Evolutionary conservation across 2,329 filamentous ascomycete species (phyloP).

Genomic region (Penicillium expansum): DNA sequence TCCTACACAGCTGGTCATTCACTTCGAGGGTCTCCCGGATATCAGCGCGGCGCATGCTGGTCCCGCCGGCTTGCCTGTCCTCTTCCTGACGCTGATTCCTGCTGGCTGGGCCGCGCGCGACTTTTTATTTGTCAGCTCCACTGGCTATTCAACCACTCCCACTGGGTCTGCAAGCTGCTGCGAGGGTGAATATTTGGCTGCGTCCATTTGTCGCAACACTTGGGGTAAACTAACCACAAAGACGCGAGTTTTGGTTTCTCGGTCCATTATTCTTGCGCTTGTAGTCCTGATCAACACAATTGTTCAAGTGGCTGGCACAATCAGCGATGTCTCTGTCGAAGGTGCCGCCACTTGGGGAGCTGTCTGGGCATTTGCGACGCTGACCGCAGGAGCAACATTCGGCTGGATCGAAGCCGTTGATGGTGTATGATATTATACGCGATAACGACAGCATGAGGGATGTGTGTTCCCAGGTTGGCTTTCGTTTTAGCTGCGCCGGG

Average conservation of each 20-base stretch:
- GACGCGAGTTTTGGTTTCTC: slow-evolving; percentile 61
- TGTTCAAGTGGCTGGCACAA: slow-evolving; percentile 62
- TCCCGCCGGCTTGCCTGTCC: slow-evolving; percentile 49
- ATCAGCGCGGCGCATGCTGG: slow-evolving; percentile 66
- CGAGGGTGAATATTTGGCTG: slow-evolving; percentile 66
- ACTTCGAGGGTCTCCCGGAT: slow-evolving; percentile 70
- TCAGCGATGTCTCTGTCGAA: slow-evolving; percentile 66
- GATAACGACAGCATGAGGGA: neutral
- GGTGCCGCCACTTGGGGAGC: slow-evolving; percentile 72
- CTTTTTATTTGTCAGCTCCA: slow-evolving; percentile 68
- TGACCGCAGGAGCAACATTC: slow-evolving; percentile 33
- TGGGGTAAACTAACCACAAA: slow-evolving; percentile 63
- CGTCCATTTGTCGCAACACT: slow-evolving; percentile 57
- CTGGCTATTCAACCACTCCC: slow-evolving; percentile 42
- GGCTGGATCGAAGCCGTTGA: slow-evolving; percentile 43
- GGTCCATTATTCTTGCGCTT: slow-evolving; percentile 55
- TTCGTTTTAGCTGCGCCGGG: neutral
- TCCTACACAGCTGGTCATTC: slow-evolving; percentile 66
- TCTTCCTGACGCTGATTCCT: slow-evolving; percentile 58
- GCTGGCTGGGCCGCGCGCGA: slow-evolving; percentile 69
- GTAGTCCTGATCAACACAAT: slow-evolving; percentile 56
- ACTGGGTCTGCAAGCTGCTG: slow-evolving; percentile 60
- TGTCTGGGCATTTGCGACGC: slow-evolving; percentile 64
- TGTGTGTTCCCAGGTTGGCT: neutral
- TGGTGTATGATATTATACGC: slow-evolving; percentile 27